Percentiles rank a stretch among this genome's conserved stretches.
Conservation (phyloP, 2,329 filamentous ascomycete species). For the Ophiostoma sp. region DNA sequence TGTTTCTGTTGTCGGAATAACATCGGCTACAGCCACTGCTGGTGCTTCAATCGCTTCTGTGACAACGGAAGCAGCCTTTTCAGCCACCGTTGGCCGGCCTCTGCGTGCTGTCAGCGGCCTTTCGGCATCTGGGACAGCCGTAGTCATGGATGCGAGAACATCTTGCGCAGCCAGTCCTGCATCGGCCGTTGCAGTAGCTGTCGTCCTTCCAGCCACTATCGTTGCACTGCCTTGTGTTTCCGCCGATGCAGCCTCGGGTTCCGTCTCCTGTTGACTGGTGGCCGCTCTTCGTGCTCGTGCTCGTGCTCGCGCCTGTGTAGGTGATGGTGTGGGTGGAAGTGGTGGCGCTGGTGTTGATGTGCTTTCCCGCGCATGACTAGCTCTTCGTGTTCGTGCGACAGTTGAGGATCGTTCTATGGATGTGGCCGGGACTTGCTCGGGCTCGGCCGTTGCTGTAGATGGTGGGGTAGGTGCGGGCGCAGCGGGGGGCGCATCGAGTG, state of each 20-base stretch:
- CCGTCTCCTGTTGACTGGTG: background rate
- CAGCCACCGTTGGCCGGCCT: slow-evolving; percentile 14
- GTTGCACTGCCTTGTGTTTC: too few species aligned
- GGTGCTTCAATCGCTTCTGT: background rate
- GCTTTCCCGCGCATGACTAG: background rate
- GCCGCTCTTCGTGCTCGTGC: slow-evolving; percentile 5
- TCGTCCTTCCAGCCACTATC: background rate
- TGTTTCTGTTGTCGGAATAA: slow-evolving; percentile 4
- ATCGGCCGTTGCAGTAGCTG: background rate
- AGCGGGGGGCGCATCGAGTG: slow-evolving; percentile 1
- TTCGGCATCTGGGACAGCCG: too few species aligned
- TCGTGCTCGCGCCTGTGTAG: slow-evolving; percentile 1
- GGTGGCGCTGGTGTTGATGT: background rate
- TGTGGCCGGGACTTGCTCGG: background rate
- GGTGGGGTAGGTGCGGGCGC: slow-evolving; percentile 3
- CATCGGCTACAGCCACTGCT: background rate
- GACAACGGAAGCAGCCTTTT: background rate
- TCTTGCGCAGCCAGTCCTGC: background rate
- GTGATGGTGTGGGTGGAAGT: slow-evolving; percentile 17
- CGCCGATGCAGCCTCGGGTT: background rate
- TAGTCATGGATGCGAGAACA: background rate
- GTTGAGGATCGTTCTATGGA: background rate
- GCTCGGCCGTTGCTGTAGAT: slow-evolving; percentile 6
- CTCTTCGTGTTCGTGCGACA: background rate
- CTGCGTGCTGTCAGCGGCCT: slow-evolving; percentile 1